phyloP scores from a whole-genome alignment of 495 filamentous ascomycete genomes.

The Stereocaulon alpinum region DNA sequence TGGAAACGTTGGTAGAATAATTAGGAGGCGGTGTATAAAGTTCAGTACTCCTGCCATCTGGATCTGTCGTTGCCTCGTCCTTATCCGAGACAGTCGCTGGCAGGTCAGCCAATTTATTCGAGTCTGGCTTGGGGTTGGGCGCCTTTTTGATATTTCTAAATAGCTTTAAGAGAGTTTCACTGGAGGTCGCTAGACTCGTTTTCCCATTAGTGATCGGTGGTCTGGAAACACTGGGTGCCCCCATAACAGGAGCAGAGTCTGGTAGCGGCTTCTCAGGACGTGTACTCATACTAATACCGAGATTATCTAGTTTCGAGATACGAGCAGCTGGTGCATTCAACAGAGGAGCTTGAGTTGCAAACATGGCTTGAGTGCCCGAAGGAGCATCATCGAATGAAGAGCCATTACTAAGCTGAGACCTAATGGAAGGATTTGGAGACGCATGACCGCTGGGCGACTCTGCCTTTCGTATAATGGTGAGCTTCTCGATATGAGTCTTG shows the following conservation, averaged over 20 bases:
- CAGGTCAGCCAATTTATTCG: no score
- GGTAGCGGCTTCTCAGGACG: background rate
- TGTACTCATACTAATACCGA: background rate
- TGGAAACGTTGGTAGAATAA: background rate
- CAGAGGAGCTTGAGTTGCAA: slow-evolving; percentile 12
- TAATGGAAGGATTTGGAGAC: slow-evolving; percentile 13
- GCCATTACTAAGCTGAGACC: background rate
- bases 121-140: background rate
- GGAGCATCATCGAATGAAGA: background rate
- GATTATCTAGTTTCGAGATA: background rate
- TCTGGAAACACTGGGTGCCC: no score
- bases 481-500: slow-evolving; percentile 11
- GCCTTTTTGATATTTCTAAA: background rate
- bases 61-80: background rate
- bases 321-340: background rate
- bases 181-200: background rate
- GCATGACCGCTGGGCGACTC: slow-evolving; percentile 19
- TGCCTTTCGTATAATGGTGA: slow-evolving; percentile 12
- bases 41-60: background rate
- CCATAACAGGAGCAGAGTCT: background rate
- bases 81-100: background rate
- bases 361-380: slow-evolving; percentile 3
- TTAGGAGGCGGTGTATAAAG: background rate
- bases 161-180: background rate
- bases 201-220: background rate